These are phyloP conservation scores for Eimeria zaria DNA, from an alignment of 169 alveolate genomes.

Conservation along the genomic window DNA sequence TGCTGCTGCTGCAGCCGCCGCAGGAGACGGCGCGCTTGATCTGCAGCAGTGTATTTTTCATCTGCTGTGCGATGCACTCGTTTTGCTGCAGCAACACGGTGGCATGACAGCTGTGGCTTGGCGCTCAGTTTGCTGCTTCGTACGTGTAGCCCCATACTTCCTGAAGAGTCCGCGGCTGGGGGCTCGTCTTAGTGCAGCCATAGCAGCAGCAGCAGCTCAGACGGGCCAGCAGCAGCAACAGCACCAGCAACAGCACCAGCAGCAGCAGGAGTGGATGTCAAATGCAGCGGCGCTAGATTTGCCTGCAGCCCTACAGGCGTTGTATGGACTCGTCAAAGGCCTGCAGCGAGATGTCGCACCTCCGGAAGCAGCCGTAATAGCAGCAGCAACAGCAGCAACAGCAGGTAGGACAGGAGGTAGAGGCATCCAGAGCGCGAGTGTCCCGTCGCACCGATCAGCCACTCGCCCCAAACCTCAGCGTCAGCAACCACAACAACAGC, in stretches of 20 bases:
- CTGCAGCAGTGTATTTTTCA: conserved; percentile 55
- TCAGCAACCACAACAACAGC: conserved; percentile 19
- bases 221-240: not conserved
- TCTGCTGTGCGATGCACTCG: conserved; percentile 71
- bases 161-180: conserved; percentile 67
- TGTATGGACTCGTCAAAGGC: conserved; percentile 65
- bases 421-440: not conserved
- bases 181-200: conserved; percentile 51
- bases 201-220: conserved; percentile 36
- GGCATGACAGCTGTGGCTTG: conserved; percentile 79
- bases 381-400: not conserved
- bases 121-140: conserved; percentile 61
- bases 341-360: conserved; percentile 60
- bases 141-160: conserved; percentile 56
- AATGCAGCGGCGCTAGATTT: conserved; percentile 31
- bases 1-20: conserved; percentile 54
- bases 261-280: not conserved
- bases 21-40: conserved; percentile 2
- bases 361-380: not conserved
- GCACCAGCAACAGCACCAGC: conserved; percentile 3
- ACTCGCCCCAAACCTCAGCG: conserved; percentile 20
- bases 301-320: conserved; percentile 74
- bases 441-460: conserved; percentile 36
- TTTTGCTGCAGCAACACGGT: conserved; percentile 61
- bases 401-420: not conserved